Percentiles rank a stretch among this genome's conserved stretches.
phyloP scores from a whole-genome alignment of 768 basidiomycete species.

The Boletus huronensis region DNA sequence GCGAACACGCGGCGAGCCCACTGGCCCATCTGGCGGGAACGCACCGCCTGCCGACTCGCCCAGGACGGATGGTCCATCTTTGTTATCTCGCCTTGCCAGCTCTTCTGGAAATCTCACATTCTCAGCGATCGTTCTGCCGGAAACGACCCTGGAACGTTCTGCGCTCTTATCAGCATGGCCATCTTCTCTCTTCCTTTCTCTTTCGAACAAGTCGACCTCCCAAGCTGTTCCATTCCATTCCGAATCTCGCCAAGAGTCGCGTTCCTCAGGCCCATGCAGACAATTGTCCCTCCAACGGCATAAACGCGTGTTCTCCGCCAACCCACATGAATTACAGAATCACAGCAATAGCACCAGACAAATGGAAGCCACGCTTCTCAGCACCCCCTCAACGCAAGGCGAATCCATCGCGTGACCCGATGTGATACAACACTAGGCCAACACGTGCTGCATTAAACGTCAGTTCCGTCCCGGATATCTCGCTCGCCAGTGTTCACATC shows the following conservation, averaged over 20 bases:
- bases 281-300: constrained; percentile 9
- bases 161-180: constrained; percentile 12
- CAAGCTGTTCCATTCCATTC: constrained; percentile 4
- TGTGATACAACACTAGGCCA: constrained; percentile 26
- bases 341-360: constrained; percentile 12
- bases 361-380: constrained; percentile 25
- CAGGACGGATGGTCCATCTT: not conserved
- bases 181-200: constrained; percentile 7
- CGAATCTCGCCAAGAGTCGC: constrained; percentile 12
- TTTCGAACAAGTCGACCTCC: constrained; percentile 9
- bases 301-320: constrained; percentile 19
- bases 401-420: constrained; percentile 23
- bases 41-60: not conserved
- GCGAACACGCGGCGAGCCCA: not conserved
- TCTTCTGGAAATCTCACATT: constrained; percentile 1
- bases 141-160: constrained; percentile 16
- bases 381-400: constrained; percentile 28
- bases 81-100: not conserved
- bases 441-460: constrained; percentile 30
- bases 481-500: constrained; percentile 13
- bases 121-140: constrained; percentile 9
- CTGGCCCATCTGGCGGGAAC: not conserved
- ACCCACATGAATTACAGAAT: constrained; percentile 15
- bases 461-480: constrained; percentile 28
- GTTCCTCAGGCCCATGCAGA: not conserved